Evolutionary conservation across 805 yeast species (phyloP), one percentile per base, ranked within the genome.

Genomic region (Saturnispora quitensis): DNA sequence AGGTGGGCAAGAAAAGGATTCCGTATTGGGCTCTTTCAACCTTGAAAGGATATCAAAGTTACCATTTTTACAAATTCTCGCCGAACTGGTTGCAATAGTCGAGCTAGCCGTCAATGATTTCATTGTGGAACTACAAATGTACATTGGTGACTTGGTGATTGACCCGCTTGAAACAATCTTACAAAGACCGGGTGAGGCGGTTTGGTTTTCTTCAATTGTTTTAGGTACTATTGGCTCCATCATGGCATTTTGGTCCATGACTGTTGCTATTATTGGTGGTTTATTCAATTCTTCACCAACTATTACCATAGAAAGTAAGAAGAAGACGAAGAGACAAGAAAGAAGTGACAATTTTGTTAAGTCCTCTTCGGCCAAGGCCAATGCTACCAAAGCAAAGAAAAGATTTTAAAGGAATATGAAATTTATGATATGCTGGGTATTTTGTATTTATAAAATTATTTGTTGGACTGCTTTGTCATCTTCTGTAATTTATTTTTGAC

Each of bases 151-250:
- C 22, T 70, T 80, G 58, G 55, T 68, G 40, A 58, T 55, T 5
- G 72, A 73, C 51, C 87, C 87, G 25, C 52, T 73, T 17, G 59
- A 58, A 13, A 71, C 79, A 1, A 57, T 81, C 25, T 54, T 68
- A 27, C 62, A 65, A 22, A 71, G 76, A 55, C 85, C 85, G 2
- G 64, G 72, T 43, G 80, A 76, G 57, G 78, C 78, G 47, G 68
- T 76, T 17, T 60, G 73, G 33, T 80, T 77, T 59, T 68, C 77
- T 27, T 67, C 72, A 15, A 65, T 69, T 17, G 64, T 75, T 43
- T 64, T 78, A 17, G 54, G 72, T 15, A 51, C 67, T 2, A 66
- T 77, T 47, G 68, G 79, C 5, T 46, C 78, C 13, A 43, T 55
- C 15, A 70, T 80, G 58, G 78, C 77, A 3, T 7, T 69, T 0